Conservation (phyloP, 257 asterid species). For the Buddleja alternifolia region DNA sequence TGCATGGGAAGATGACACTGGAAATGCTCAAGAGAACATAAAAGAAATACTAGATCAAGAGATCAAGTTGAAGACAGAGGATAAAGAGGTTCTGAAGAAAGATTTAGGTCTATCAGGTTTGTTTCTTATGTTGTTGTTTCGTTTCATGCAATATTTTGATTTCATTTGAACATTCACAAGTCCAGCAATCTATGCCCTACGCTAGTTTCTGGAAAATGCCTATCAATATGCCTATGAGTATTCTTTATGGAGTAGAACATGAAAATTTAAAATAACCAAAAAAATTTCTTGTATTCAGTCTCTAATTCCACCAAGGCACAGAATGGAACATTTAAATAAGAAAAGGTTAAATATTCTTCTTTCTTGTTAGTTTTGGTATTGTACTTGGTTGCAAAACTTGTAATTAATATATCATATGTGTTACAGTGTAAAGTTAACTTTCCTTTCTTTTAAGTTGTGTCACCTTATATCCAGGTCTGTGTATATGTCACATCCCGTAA, state of each 20-base stretch:
- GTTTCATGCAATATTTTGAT: slow-evolving; percentile 11
- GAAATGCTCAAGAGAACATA: slow-evolving; percentile 49
- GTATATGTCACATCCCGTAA: too few relatives aligned
- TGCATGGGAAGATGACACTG: slow-evolving; percentile 90
- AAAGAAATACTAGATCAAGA: slow-evolving; percentile 62
- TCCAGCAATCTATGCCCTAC: slow-evolving; percentile 3
- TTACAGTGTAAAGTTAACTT: too few relatives aligned
- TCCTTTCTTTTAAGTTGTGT: too few relatives aligned
- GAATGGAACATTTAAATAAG: background rate
- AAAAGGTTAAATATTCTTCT: background rate
- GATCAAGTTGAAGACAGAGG: slow-evolving; percentile 50
- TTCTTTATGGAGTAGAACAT: background rate
- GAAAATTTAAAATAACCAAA: background rate
- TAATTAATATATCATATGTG: background rate
- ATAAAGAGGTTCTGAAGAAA: slow-evolving; percentile 60
- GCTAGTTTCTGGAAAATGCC: slow-evolving; percentile 16
- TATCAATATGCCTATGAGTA: background rate
- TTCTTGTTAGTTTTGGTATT: slow-evolving; percentile 10
- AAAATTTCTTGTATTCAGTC: background rate
- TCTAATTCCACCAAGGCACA: background rate
- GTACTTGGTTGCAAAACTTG: background rate
- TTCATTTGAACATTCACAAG: background rate
- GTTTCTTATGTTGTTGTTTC: slow-evolving; percentile 20
- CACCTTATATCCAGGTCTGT: too few relatives aligned
- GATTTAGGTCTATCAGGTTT: slow-evolving; percentile 84